Percentiles rank a stretch among this genome's conserved stretches.
phyloP scores from a whole-genome alignment of 164 flowering plant genomes.

The Amborella trichopoda region DNA sequence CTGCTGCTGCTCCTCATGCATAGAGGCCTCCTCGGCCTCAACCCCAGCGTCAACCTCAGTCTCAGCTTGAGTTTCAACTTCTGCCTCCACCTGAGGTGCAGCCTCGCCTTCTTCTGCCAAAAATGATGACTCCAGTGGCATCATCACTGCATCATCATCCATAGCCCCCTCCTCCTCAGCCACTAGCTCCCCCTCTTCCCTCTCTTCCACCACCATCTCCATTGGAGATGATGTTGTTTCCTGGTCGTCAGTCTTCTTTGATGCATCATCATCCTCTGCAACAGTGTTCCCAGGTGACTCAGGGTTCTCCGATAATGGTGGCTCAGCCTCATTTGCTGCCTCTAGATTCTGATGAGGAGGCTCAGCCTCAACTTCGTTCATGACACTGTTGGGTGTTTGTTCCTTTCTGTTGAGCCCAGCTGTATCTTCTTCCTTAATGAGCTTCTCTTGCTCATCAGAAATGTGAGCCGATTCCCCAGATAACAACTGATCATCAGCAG shows the following conservation, averaged over 20 bases:
- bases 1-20: not conserved
- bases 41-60: not conserved
- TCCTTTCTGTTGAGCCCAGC: no score
- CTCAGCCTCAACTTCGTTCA: not conserved
- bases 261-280: not conserved
- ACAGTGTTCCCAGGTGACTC: constrained; percentile 12
- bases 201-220: constrained; percentile 35
- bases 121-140: no score
- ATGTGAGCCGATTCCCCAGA: no score
- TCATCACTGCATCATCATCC: no score
- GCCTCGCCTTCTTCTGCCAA: no score
- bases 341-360: constrained; percentile 8
- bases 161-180: constrained; percentile 27
- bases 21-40: not conserved
- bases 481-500: no score
- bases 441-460: no score
- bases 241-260: constrained; percentile 20
- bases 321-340: constrained; percentile 10
- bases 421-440: no score
- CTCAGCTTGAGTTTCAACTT: no score
- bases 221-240: constrained; percentile 23
- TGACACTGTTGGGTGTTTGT: no score
- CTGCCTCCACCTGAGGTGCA: no score
- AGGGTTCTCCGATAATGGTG: constrained; percentile 17
- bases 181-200: constrained; percentile 75